Base-by-base conservation (phyloP, 805 yeast species). In the Metschnikowia peoriensis region DNA sequence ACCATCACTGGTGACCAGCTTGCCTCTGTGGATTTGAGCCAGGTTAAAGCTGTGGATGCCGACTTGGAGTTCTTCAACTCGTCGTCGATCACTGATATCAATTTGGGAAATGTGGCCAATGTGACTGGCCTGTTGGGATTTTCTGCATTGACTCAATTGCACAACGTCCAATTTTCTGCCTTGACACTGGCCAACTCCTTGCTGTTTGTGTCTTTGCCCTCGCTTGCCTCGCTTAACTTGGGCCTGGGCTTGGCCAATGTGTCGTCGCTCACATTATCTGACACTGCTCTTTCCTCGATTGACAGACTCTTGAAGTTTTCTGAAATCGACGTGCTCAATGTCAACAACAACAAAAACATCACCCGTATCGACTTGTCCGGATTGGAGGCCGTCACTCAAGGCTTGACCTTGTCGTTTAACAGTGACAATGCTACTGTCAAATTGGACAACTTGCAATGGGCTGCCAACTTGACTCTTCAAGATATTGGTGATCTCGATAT, bases 341-440 rank as follows among this genome's bases (percentile, higher is more conserved):
- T 75, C 54, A 72, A 74, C 66, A 74, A 74, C 62, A 75, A 75
- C 70, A 75, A 75, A 58, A 74, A 75, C 63, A 66, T 75, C 59
- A 57, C 76, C 22, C 38, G 53, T 37, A 65, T 75, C 46, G 72
- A 72, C 54, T 70, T 59, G 56, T 51, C 65, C 9, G 60, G 60
- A 47, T 67, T 75, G 57, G 51, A 67, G 60, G 49, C 66, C 16
- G 77, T 71, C 44, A 55, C 66, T 41, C 71, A 69, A 48, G 66
- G 65, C 48, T 67, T 75, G 59, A 68, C 71, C 46, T 65, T 75
- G 53, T 64, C 72, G 52, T 75, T 75, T 70, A 75, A 75, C 67
- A 63, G 66, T 57, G 78, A 56, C 52, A 52, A 55, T 8, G 61
- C 61, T 44, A 62, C 64, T 29, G 59, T 65, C 46, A 63, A 56